Evolutionary conservation across 1,284 basidiomycete genomes (phyloP).

Genomic region (Papiliotrema fonsecae): DNA sequence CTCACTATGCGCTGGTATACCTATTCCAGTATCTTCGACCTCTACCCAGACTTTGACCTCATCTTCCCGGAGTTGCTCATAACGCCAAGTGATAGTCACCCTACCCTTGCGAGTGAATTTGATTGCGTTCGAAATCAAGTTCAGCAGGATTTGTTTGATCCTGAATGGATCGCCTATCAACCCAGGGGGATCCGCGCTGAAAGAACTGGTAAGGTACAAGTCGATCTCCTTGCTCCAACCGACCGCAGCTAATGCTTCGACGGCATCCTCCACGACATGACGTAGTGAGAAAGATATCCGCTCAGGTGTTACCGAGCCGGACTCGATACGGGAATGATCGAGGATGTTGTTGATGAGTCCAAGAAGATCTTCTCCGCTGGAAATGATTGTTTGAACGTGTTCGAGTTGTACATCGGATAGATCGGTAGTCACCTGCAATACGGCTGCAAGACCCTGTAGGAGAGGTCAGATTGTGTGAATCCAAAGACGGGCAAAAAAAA

Average conservation of each 20-base stretch:
- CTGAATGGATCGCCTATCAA: conserved; percentile 41
- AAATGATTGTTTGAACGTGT: conserved; percentile 48
- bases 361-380: conserved; percentile 49
- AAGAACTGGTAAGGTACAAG: conserved; percentile 28
- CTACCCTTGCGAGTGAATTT: conserved; percentile 37
- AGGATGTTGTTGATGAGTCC: conserved; percentile 51
- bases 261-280: conserved; percentile 37
- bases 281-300: conserved; percentile 46
- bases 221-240: conserved; percentile 41
- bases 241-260: conserved; percentile 37
- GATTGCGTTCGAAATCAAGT: conserved; percentile 40
- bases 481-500: neutral
- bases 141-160: conserved; percentile 40
- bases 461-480: neutral
- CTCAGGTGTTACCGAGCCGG: conserved; percentile 47
- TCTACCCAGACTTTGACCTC: conserved; percentile 20
- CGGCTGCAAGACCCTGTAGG: conserved; percentile 42
- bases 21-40: conserved; percentile 39
- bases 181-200: conserved; percentile 32
- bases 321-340: conserved; percentile 49
- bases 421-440: conserved; percentile 40
- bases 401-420: conserved; percentile 46
- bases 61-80: conserved; percentile 14
- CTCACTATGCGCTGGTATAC: conserved; percentile 26
- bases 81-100: conserved; percentile 31